phyloP scores from a whole-genome alignment of 768 basidiomycete species.

The Clitopilus hobsonii region DNA sequence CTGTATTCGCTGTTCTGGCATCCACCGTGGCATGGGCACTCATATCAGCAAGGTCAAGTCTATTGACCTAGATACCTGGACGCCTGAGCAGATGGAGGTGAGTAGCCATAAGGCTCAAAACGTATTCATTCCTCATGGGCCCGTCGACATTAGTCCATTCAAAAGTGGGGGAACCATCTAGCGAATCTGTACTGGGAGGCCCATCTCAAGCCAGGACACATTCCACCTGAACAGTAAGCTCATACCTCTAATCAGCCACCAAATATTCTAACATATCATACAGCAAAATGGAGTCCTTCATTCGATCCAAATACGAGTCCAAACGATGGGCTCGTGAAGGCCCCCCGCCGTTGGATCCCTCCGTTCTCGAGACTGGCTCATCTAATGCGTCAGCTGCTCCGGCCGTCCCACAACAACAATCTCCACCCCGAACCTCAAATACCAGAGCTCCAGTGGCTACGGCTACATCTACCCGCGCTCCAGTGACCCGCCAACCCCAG shows the following conservation, averaged over 20 bases:
- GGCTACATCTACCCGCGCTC: conserved; percentile 23
- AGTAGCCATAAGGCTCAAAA: conserved; percentile 12
- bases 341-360: conserved; percentile 77
- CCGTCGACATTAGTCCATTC: conserved; percentile 50
- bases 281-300: conserved; percentile 97
- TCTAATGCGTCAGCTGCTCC: conserved; percentile 18
- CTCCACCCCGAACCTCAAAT: conserved; percentile 15
- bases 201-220: conserved; percentile 85
- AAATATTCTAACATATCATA: neutral
- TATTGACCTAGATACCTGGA: conserved; percentile 97
- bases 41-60: conserved; percentile 98
- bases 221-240: conserved; percentile 92
- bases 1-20: conserved; percentile 96
- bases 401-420: conserved; percentile 18
- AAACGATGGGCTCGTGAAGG: conserved; percentile 93
- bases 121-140: neutral
- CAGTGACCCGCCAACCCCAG: conserved; percentile 41
- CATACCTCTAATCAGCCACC: conserved; percentile 1
- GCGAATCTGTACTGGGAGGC: conserved; percentile 98
- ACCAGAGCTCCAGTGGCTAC: conserved; percentile 23
- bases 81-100: conserved; percentile 95
- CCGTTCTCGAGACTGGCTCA: conserved; percentile 54
- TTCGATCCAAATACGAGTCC: conserved; percentile 95
- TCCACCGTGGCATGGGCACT: conserved; percentile 97
- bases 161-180: conserved; percentile 91